Percentiles rank a stretch among this genome's conserved stretches.
phyloP scores from a whole-genome alignment of 2,329 filamentous ascomycete genomes.

The Cyphellophora europaea region DNA sequence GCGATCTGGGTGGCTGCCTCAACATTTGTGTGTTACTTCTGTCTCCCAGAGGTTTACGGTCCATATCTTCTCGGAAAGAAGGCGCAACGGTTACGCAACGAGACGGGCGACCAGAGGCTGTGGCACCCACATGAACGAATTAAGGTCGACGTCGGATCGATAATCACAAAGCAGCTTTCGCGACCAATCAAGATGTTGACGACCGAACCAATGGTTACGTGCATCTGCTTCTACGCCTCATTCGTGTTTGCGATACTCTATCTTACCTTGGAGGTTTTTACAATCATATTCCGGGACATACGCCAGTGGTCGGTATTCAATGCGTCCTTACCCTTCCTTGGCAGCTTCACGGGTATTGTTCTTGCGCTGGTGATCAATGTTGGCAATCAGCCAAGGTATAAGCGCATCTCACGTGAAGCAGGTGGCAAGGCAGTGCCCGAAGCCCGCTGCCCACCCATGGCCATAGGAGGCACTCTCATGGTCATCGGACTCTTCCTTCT shows the following conservation, averaged over 20 bases:
- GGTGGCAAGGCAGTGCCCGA: slow-evolving; percentile 28
- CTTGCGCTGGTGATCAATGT: slow-evolving; percentile 32
- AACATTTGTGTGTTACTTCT: slow-evolving; percentile 20
- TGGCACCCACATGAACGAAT: slow-evolving; percentile 38
- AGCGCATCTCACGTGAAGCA: slow-evolving; percentile 14
- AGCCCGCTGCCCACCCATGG: slow-evolving; percentile 36
- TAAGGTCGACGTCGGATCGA: slow-evolving; percentile 30
- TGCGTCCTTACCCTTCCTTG: slow-evolving; percentile 37
- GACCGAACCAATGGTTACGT: slow-evolving; percentile 39
- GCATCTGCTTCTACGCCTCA: slow-evolving; percentile 35
- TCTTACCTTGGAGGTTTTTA: slow-evolving; percentile 37
- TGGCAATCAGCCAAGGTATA: slow-evolving; percentile 31
- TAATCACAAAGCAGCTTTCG: slow-evolving; percentile 34
- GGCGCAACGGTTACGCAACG: slow-evolving; percentile 27
- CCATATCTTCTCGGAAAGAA: slow-evolving; percentile 31
- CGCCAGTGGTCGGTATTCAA: slow-evolving; percentile 33
- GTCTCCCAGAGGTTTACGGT: slow-evolving; percentile 31
- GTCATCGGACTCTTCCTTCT: slow-evolving; percentile 35
- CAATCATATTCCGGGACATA: slow-evolving; percentile 36
- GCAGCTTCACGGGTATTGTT: slow-evolving; percentile 35
- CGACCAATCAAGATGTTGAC: slow-evolving; percentile 36
- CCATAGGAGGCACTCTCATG: slow-evolving; percentile 35
- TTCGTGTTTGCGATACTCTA: slow-evolving; percentile 41
- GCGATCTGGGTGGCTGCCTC: slow-evolving; percentile 30
- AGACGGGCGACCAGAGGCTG: slow-evolving; percentile 28